Base-by-base conservation (phyloP, 1,139 yeast genomes). In the Suhomyces choctaworum region DNA sequence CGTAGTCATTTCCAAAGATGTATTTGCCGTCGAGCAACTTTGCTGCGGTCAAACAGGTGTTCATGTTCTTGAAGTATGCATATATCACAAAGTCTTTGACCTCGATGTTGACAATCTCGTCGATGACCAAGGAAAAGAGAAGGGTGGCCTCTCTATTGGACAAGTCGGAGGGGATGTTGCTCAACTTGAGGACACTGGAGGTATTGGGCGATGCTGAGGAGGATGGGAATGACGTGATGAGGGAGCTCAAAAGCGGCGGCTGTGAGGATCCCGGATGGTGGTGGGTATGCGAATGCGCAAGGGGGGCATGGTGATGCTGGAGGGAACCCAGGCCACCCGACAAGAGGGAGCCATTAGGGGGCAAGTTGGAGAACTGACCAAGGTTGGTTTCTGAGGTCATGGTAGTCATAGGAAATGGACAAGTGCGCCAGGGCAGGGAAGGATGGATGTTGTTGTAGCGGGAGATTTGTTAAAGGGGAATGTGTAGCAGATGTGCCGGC, bases 111-210 rank as follows among this genome's bases (percentile, higher is more conserved):
- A 60, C 60, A 22, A 80, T 56, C 47, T 84, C 87, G 48, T 87
- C 95, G 39, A 75, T 70, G 13, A 95, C 95, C 47, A 90, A 70
- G 6, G 96, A 76, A 56, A 90, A 90, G 21, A 90, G 70, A 22
- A 86, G 69, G 27, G 78, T 71, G 13, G 92, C 83, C 58, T 90
- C 97, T 52, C 96, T 78, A 21, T 72, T 57, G 3, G 90, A 62
- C 29, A 89, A 64, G 56, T 89, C 95, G 7, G 68, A 55, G 2
- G 97, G 97, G 15, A 88, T 59, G 51, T 83, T 82, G 41, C 67
- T 68, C 27, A 82, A 57, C 39, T 65, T 71, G 31, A 76, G 52
- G n/a, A 54, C 46, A 15, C 37, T 32, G 22, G 47, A 31, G 13
- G 36, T 34, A 24, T 30, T 29, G 11, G 47, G 36, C 5, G 44